Evolutionary conservation across 805 yeast genomes (phyloP).

Genomic region (Candida multigemmis): DNA sequence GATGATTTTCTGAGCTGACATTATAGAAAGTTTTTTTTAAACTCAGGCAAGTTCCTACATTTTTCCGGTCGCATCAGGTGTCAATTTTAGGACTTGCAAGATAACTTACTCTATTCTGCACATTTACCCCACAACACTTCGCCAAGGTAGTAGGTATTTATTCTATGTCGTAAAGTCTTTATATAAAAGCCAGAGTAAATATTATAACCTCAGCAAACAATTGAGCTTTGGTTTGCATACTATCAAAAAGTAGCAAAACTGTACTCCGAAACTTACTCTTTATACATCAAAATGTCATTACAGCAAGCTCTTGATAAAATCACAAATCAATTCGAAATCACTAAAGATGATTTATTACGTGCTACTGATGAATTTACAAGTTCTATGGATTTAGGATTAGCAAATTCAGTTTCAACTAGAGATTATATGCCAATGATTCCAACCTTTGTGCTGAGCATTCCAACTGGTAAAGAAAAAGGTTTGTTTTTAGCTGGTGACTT

Average conservation of each 20-base stretch:
- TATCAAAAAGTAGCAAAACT: too few relatives aligned
- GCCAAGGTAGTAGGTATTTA: too few relatives aligned
- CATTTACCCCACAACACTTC: too few relatives aligned
- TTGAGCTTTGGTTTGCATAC: too few relatives aligned
- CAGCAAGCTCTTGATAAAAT: slow-evolving; percentile 24
- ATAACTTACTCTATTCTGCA: too few relatives aligned
- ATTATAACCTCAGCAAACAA: too few relatives aligned
- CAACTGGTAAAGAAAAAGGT: slow-evolving; percentile 81
- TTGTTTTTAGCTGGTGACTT: slow-evolving; percentile 82
- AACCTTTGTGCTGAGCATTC: slow-evolving; percentile 75
- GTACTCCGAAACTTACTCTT: slow-evolving; percentile 2
- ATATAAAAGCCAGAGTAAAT: too few relatives aligned
- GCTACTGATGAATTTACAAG: slow-evolving; percentile 51
- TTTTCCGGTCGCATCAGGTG: too few relatives aligned
- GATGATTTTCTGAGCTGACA: slow-evolving; percentile 43
- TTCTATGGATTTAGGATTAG: slow-evolving; percentile 54
- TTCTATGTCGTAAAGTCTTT: too few relatives aligned
- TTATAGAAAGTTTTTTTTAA: too few relatives aligned
- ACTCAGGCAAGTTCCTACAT: too few relatives aligned
- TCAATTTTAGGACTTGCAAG: too few relatives aligned
- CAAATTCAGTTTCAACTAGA: slow-evolving; percentile 31
- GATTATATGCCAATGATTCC: slow-evolving; percentile 79
- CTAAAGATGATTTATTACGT: slow-evolving; percentile 30
- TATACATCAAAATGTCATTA: slow-evolving; percentile 10
- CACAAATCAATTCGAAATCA: slow-evolving; percentile 30